A percentile compares a stretch with the other conserved stretches of the same genome.
These are phyloP conservation scores for Yarrowia hollandica DNA, from an alignment of 805 yeast species.

Conservation along the genomic window DNA sequence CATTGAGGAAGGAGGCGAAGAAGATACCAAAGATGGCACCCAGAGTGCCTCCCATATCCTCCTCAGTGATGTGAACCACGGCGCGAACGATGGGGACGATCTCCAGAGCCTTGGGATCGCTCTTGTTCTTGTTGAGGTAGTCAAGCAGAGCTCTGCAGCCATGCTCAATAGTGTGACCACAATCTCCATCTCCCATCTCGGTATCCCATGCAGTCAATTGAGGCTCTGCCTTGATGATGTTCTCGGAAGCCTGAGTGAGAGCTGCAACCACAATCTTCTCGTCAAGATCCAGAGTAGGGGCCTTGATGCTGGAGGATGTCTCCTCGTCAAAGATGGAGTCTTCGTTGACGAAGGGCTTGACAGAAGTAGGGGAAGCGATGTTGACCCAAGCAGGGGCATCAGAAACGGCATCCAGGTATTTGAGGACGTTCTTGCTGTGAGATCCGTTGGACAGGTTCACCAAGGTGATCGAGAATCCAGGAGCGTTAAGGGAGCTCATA, in stretches of 20 bases:
- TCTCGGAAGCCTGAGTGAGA: slow-evolving; percentile 11
- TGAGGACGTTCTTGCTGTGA: slow-evolving; percentile 47
- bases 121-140: slow-evolving; percentile 48
- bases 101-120: slow-evolving; percentile 47
- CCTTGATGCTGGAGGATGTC: slow-evolving; percentile 31
- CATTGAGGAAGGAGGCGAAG: slow-evolving; percentile 70
- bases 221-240: slow-evolving; percentile 53
- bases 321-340: slow-evolving; percentile 16
- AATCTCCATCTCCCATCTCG: slow-evolving; percentile 94
- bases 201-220: slow-evolving; percentile 82
- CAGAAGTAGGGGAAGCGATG: background rate
- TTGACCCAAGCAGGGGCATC: slow-evolving; percentile 76
- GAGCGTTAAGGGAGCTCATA: slow-evolving; percentile 87
- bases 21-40: slow-evolving; percentile 90
- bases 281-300: slow-evolving; percentile 30
- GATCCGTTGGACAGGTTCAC: slow-evolving; percentile 64
- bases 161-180: slow-evolving; percentile 84
- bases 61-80: slow-evolving; percentile 74
- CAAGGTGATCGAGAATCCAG: slow-evolving; percentile 85
- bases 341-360: slow-evolving; percentile 11
- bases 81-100: slow-evolving; percentile 46
- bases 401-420: slow-evolving; percentile 67
- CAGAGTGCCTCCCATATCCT: slow-evolving; percentile 94
- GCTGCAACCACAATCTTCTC: slow-evolving; percentile 34
- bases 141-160: slow-evolving; percentile 75